Evolutionary conservation across 306 rosid species (phyloP), one percentile per base, ranked within the genome.

Genomic region (Trifolium dubium): DNA sequence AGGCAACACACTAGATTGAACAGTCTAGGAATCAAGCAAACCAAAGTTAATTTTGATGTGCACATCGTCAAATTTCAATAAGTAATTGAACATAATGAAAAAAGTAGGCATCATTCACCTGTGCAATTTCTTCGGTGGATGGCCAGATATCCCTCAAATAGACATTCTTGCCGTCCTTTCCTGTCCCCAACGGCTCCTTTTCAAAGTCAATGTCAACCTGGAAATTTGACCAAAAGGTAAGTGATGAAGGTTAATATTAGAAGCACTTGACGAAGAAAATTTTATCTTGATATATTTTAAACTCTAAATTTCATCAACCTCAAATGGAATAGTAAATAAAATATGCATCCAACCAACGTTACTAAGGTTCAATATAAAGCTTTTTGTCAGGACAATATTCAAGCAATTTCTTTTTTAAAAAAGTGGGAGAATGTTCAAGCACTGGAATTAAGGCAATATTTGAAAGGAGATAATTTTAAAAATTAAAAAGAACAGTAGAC

Each of bases 1-100:
- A 12, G 99, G 96, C 83, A 94, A 86, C 85, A 94, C 99, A 18
- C 89, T 89, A 79, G 99, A 89, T 88, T 92, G 96, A 59, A 94
- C 99, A 78, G 73, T 91, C 99, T 94, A 78, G 58, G 56, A 77
- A 80, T 40, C 74, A 83, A 56, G 70, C 29, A 69, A 79, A 32
- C 50, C 75, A 23, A 81, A 68, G 79, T 85, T 60, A 77, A 75
- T 61, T 14, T 69, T 47, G 6, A 35, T 75, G 70, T 59, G 28
- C 29, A 60, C 67, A 31, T 40, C 37, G 19, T 19, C 17, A 54
- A 73, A 77, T 63, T 8, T 72, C 56, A 15, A 23, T 12, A 60
- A 7, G 23, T 47, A 51, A 55, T 5, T 67, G 41, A 80, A 74
- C 30, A 55, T 4, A 14, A 30, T 46, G 55, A 51, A 62, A 77